Evolutionary conservation across 306 rosid species (phyloP), one percentile per base, ranked within the genome.

Genomic region (Acmispon strigosus): DNA sequence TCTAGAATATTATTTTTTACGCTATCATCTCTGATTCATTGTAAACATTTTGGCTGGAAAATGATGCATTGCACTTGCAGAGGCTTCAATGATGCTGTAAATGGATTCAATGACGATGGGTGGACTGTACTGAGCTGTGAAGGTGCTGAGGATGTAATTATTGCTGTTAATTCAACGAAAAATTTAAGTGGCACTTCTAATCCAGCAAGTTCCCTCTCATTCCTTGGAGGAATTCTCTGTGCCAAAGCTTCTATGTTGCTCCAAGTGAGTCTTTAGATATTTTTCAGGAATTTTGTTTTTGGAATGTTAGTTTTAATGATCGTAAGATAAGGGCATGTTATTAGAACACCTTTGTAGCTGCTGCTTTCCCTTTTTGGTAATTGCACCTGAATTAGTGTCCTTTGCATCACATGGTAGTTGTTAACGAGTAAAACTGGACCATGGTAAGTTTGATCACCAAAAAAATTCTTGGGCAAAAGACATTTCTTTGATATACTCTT

Each of bases 231-330:
- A 62, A 78, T 95, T 79, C 91, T 95, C 42, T 95, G 97, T 53
- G 99, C 99, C 2, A 95, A 89, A 83, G 97, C 97, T 73, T 95
- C 99, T 59, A 95, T 95, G 99, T 78, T 95, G 62, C 96, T 95
- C 78, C 95, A 95, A 80, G 99, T 94, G 87, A 75, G 89, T 70
- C 66, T 44, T 66, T 39, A 9, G 74, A 47, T 41, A 57, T 58
- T 50, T 9, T 59, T 19, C 2, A 18, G 14, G 9, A 3, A 19
- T 69, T 2, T 42, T 41, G 5, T 7, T 36, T 39, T 22, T 22
- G 19, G 18, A 54, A 12, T 59, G 15, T 13, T 64, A 10, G 10
- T 32, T 66, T 59, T 19, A 10, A 50, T 42, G 42, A 41, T 27
- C 18, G 44, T 45, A 29, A 32, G 48, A 17, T 18, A 57, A 54